Percentiles rank a stretch among this genome's conserved stretches.
phyloP scores from a whole-genome alignment of 352 stramenopile genomes.

The Pythium oligandrum region DNA sequence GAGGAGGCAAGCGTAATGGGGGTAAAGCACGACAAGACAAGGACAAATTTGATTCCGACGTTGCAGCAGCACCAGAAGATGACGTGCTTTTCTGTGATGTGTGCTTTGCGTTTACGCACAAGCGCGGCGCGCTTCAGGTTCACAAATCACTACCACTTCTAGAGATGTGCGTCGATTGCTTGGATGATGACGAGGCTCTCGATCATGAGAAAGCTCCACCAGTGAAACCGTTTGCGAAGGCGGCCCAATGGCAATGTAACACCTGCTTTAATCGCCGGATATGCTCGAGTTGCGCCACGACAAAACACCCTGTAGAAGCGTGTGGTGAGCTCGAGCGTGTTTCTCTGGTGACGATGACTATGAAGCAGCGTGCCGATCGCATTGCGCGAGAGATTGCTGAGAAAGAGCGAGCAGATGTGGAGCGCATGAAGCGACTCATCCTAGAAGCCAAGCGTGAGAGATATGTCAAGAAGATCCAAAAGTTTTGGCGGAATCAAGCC shows the following conservation, averaged over 20 bases:
- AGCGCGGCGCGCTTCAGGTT: slow-evolving; percentile 30
- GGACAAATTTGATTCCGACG: not conserved
- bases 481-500: slow-evolving; percentile 36
- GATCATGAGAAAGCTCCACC: slow-evolving; percentile 3
- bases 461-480: slow-evolving; percentile 34
- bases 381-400: slow-evolving; percentile 33
- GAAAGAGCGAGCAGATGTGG: slow-evolving; percentile 37
- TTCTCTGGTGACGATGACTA: slow-evolving; percentile 31
- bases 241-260: slow-evolving; percentile 49
- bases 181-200: slow-evolving; percentile 12
- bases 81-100: slow-evolving; percentile 57
- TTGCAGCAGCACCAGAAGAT: slow-evolving; percentile 1
- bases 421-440: slow-evolving; percentile 32
- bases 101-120: slow-evolving; percentile 57
- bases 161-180: slow-evolving; percentile 41
- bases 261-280: slow-evolving; percentile 27
- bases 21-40: too few species aligned
- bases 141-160: slow-evolving; percentile 37
- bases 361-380: slow-evolving; percentile 30
- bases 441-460: slow-evolving; percentile 23
- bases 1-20: not conserved
- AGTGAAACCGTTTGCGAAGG: slow-evolving; percentile 9
- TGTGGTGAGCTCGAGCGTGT: slow-evolving; percentile 33
- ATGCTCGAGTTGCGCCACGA: slow-evolving; percentile 35
- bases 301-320: slow-evolving; percentile 34